Percentiles rank a stretch among this genome's conserved stretches.
Conservation (phyloP, 257 asterid genomes). For the Solanum etuberosum region DNA sequence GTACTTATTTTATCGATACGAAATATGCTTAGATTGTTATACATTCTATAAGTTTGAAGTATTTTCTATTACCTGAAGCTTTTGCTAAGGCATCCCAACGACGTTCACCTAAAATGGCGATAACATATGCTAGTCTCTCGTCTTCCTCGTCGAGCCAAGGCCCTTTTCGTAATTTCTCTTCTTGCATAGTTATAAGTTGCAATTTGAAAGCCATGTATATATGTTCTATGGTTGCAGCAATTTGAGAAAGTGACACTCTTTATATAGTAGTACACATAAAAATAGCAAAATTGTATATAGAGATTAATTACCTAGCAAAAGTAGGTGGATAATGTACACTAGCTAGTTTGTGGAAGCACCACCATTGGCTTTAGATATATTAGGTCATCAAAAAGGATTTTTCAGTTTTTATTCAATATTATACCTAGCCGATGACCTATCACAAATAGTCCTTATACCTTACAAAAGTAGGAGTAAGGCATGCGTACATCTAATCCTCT, state of each 20-base stretch:
- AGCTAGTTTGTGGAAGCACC: constrained; percentile 20
- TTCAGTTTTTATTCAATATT: not conserved
- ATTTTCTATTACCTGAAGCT: constrained; percentile 36
- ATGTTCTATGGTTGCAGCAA: not conserved
- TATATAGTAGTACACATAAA: not conserved
- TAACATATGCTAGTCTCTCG: constrained; percentile 32
- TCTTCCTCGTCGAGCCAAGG: constrained; percentile 75
- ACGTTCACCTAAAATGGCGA: constrained; percentile 42
- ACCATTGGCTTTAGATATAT: constrained; percentile 12
- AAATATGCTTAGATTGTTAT: not conserved
- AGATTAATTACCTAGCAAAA: constrained; percentile 1
- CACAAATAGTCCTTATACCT: not conserved
- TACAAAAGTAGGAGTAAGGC: not conserved
- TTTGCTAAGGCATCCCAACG: constrained; percentile 74
- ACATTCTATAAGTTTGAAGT: not conserved
- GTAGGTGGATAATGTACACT: constrained; percentile 19
- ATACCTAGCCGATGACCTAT: not conserved
- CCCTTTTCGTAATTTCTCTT: constrained; percentile 42
- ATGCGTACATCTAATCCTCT: not conserved
- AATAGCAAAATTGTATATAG: not conserved
- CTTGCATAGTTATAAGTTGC: constrained; percentile 20
- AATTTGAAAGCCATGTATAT: not conserved
- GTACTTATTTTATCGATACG: not conserved
- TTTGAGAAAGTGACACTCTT: not conserved
- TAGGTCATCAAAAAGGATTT: not conserved